These are phyloP conservation scores for Starmera pachycereana DNA, from an alignment of 805 yeast genomes.

Conservation along the genomic window DNA sequence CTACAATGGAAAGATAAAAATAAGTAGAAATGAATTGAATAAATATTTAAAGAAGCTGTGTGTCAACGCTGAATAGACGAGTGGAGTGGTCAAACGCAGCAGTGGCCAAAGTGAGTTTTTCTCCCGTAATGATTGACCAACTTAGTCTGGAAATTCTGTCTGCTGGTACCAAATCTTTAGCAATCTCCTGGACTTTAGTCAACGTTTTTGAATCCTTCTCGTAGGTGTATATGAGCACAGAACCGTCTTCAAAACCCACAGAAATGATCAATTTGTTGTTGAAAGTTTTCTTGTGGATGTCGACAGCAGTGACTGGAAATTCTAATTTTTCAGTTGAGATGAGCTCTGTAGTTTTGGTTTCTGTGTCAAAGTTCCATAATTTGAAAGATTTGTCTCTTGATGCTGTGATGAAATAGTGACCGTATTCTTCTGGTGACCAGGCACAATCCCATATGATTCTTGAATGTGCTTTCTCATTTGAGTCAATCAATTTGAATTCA, in stretches of 20 bases:
- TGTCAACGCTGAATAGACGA: conserved; percentile 24
- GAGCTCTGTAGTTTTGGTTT: conserved; percentile 22
- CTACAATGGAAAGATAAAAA: too few relatives aligned
- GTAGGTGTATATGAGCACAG: conserved; percentile 34
- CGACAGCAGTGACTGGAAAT: conserved; percentile 60
- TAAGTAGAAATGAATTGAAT: too few relatives aligned
- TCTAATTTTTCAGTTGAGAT: conserved; percentile 33
- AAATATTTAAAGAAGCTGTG: conserved; percentile 1
- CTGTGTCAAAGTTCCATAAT: conserved; percentile 47
- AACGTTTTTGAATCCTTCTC: conserved; percentile 18
- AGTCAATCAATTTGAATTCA: conserved; percentile 26
- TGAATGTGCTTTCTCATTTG: conserved; percentile 68
- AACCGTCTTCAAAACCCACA: conserved; percentile 67
- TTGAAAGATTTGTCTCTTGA: conserved; percentile 79
- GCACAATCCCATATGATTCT: conserved; percentile 94
- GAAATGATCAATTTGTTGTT: conserved; percentile 32
- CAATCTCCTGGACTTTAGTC: conserved; percentile 23
- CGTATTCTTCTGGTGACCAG: conserved; percentile 56
- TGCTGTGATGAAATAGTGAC: conserved; percentile 62
- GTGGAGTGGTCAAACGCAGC: conserved; percentile 59
- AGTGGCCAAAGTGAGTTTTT: conserved; percentile 36
- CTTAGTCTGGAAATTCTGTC: conserved; percentile 50
- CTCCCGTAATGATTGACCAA: conserved; percentile 32
- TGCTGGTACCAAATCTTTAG: conserved; percentile 40
- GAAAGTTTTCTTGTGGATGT: conserved; percentile 27